Evolutionary conservation across 1,284 basidiomycete genomes (phyloP).

Genomic region (Naganishia albida): DNA sequence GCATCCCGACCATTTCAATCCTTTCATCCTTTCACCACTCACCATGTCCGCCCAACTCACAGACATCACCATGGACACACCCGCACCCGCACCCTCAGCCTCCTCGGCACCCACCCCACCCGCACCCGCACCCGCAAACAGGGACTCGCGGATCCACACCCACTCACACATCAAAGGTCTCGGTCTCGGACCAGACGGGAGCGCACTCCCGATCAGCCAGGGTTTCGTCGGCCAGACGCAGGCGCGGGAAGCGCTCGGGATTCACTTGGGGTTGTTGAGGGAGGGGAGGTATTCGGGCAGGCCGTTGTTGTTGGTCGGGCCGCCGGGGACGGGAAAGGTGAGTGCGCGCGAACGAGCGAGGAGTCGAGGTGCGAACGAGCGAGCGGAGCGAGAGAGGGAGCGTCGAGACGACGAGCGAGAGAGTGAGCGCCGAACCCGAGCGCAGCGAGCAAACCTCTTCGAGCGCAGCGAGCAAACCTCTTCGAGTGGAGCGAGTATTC

Average conservation of each 20-base stretch:
- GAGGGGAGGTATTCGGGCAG: constrained; percentile 51
- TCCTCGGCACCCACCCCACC: constrained; percentile 45
- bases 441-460: background rate
- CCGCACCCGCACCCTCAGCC: constrained; percentile 5
- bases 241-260: constrained; percentile 68
- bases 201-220: constrained; percentile 69
- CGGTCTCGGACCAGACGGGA: constrained; percentile 82
- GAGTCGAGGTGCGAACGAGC: background rate
- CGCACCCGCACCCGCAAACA: constrained; percentile 48
- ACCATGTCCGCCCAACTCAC: constrained; percentile 18
- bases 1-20: no score
- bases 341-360: constrained; percentile 17
- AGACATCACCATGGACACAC: constrained; percentile 13
- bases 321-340: constrained; percentile 54
- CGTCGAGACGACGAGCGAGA: no score
- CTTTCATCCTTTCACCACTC: no score
- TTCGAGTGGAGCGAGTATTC: background rate
- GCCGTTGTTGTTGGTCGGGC: constrained; percentile 52
- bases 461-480: background rate
- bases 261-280: constrained; percentile 48
- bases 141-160: constrained; percentile 53
- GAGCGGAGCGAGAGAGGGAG: no score
- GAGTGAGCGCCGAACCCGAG: no score
- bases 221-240: constrained; percentile 90
- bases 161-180: constrained; percentile 72